These are phyloP conservation scores for Saccharum hybrid DNA, from an alignment of 202 grass and related monocot species.

Conservation along the genomic window DNA sequence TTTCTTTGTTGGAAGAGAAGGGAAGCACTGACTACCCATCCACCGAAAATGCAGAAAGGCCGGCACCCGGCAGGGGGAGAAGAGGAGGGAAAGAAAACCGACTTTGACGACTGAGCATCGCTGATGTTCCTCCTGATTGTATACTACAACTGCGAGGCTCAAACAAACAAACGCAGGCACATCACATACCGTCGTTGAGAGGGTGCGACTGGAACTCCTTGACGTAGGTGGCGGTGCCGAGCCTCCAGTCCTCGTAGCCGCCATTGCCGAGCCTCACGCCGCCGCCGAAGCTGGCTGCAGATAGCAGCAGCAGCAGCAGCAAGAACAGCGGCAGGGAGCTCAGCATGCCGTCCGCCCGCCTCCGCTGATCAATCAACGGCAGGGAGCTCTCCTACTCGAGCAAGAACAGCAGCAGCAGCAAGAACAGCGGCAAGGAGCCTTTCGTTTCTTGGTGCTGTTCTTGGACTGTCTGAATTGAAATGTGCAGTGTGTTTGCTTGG, in stretches of 20 bases:
- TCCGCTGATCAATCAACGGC: neutral
- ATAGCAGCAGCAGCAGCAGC: slow-evolving; percentile 16
- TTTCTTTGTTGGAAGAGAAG: neutral
- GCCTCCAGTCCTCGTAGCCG: slow-evolving; percentile 71
- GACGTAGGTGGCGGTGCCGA: slow-evolving; percentile 78
- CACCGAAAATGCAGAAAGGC: slow-evolving; percentile 18
- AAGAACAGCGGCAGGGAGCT: slow-evolving; percentile 39
- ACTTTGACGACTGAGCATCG: neutral
- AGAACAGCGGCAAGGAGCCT: neutral
- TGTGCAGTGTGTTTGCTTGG: slow-evolving; percentile 23
- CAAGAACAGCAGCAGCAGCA: no score
- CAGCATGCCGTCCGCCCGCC: slow-evolving; percentile 8
- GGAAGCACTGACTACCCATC: neutral
- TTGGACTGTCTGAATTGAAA: slow-evolving; percentile 37
- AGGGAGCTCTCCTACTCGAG: neutral
- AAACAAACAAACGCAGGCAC: neutral
- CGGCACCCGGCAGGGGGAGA: neutral
- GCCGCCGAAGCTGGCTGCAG: slow-evolving; percentile 2
- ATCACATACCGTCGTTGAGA: slow-evolving; percentile 61
- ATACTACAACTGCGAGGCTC: neutral
- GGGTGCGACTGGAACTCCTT: slow-evolving; percentile 63
- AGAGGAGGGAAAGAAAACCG: neutral
- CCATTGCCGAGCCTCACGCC: slow-evolving; percentile 48
- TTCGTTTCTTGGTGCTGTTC: neutral
- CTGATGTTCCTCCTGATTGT: slow-evolving; percentile 7